Evolutionary conservation across 1,284 basidiomycete genomes (phyloP), one percentile per base, ranked within the genome.

Genomic region (Ceratobasidium sp.): DNA sequence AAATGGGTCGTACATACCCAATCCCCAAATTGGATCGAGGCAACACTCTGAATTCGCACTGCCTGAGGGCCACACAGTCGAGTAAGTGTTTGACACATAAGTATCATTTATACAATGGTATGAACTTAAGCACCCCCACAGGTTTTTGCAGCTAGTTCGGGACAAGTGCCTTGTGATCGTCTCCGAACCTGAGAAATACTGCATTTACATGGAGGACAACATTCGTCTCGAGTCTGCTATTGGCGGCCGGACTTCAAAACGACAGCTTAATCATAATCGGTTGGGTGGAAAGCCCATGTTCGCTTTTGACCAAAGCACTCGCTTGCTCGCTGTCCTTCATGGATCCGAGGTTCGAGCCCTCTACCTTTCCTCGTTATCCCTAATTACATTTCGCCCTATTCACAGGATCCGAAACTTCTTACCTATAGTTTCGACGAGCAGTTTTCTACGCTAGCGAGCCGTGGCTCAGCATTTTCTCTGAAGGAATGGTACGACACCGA

Each of bases 401-500:
- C 34, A 41, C 29, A 59, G 58, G 58, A 59, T 11, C 58, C 58
- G 4, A 37, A 41, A 5, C 58, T 59, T 24, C n/a, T 39, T 4
- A 39, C 39, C 2, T 59, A 59, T 41, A 39, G n/a, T 31, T 59
- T 59, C 19, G 58, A 59, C 19, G 58, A 59, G n/a, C 39, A n/a
- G n/a, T 59, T 59, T 11, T 37, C 58, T 11, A 39, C 27, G 9
- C 19, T 59, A 39, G 16, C 34, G 2, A 24, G 58, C 24, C 58
- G 34, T 39, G 58, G 58, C 58, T 59, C 58, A 22, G n/a, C 58
- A n/a, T 39, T 59, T 29, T 5, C 34, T 22, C 34, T 59, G 34
- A 59, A 81, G 22, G 37, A 39, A 19, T 75, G 75, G 64, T 77
- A 76, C 29, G 53, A 53, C 1, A 22, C 19, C 0, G 29, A 59